Evolutionary conservation across 208 protist genomes (phyloP), one percentile per base, ranked within the genome.

Genomic region (Borovskyia barvae): DNA sequence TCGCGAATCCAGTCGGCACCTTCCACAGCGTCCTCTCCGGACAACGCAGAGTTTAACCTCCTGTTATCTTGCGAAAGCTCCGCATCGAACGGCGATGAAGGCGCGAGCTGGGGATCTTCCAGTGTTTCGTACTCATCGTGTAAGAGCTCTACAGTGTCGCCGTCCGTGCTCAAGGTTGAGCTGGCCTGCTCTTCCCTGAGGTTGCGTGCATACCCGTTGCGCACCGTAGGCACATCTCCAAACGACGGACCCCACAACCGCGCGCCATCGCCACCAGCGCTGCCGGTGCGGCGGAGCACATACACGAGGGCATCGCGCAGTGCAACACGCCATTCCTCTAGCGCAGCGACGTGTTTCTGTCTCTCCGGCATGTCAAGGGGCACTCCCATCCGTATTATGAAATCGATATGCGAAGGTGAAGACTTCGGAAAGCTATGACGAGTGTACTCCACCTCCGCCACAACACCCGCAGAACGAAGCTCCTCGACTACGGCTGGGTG

Each of bases 261-360:
- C 40, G 26, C 25, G 7, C 14, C 3, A 6, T 19, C 22, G 12
- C 3, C 5, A 26, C 41, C 0, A 6, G 43, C 55, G 0, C 28
- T 42, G 28, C 52, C 49, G 6, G 72, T 65, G 17, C 63, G 72
- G 8, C 78, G 85, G 14, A 67, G 61, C 36, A 86, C 55, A 45
- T 82, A 88, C 0, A 69, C 58, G 28, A 92, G 58, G 5, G 78
- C 85, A 56, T 92, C 85, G 0, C 72, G 64, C 28, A 91, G 66
- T 5, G 61, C 77, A 7, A 83, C 74, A 24, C 70, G 55, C 62
- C 58, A 57, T 62, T 83, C 80, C 24, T 35, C 48, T 24, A 79
- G 32, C 9, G 75, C 66, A 5, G 52, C 60, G 5, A 48, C 22
- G 48, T 80, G 73, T 33, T 58, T 50, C 22, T 20, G 29, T 12